A percentile compares a stretch with the other conserved stretches of the same genome.
Conservation (phyloP, 352 stramenopile genomes). For the Globisporangium echinulatum region DNA sequence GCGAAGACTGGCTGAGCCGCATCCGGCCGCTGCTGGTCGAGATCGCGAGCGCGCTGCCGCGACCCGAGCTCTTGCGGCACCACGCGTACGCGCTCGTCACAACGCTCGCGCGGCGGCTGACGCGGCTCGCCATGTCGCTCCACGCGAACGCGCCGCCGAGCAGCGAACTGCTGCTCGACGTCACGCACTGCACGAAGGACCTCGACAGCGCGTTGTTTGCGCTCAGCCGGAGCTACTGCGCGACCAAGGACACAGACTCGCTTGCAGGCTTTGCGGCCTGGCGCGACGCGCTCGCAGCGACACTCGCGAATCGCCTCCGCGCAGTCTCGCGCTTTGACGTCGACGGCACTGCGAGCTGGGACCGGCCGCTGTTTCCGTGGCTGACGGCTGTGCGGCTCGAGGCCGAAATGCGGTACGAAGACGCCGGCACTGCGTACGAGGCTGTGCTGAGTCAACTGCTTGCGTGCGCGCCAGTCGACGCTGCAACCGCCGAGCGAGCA, state of each 20-base stretch:
- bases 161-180: slow-evolving; percentile 19
- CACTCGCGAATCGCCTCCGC: slow-evolving; percentile 17
- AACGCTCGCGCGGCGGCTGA: slow-evolving; percentile 30
- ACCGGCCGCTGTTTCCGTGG: slow-evolving; percentile 33
- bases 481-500: slow-evolving; percentile 14
- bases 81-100: slow-evolving; percentile 38
- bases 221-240: slow-evolving; percentile 33
- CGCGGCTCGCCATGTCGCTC: slow-evolving; percentile 18
- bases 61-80: slow-evolving; percentile 29
- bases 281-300: slow-evolving; percentile 26
- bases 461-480: background rate
- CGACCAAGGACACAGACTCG: slow-evolving; percentile 47
- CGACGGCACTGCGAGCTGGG: slow-evolving; percentile 10
- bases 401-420: slow-evolving; percentile 63
- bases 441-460: slow-evolving; percentile 16
- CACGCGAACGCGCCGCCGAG: slow-evolving; percentile 7
- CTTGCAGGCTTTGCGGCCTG: slow-evolving; percentile 43
- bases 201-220: slow-evolving; percentile 39
- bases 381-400: slow-evolving; percentile 31
- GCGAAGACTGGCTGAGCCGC: slow-evolving; percentile 61
- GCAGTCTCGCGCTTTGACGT: slow-evolving; percentile 7
- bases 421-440: slow-evolving; percentile 42
- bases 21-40: slow-evolving; percentile 49
- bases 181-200: slow-evolving; percentile 27
- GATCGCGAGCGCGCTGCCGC: slow-evolving; percentile 24